Evolutionary conservation across 352 stramenopile genomes (phyloP).

Genomic region (Globisporangium spinosum): DNA sequence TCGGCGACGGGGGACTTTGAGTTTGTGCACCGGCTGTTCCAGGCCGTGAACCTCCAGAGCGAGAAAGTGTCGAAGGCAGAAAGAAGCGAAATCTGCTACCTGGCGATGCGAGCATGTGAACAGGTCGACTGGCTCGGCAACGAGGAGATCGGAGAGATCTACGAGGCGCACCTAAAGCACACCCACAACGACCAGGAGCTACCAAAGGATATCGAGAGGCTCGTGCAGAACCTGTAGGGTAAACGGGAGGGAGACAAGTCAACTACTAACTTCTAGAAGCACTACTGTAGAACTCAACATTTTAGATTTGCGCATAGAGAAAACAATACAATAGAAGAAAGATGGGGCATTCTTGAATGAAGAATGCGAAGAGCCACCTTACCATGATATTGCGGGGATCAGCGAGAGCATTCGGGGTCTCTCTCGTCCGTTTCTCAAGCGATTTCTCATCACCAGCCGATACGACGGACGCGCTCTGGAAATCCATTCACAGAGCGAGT

Average conservation of each 20-base stretch:
- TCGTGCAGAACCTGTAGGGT: background rate
- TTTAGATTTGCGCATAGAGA: background rate
- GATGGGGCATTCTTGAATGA: background rate
- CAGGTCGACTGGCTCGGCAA: constrained; percentile 13
- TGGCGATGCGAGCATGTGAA: constrained; percentile 8
- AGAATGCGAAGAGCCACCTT: background rate
- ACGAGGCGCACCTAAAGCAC: background rate
- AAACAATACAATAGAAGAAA: background rate
- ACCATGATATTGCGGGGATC: background rate
- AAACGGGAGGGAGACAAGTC: background rate
- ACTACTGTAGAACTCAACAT: background rate
- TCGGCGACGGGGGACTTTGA: constrained; percentile 3
- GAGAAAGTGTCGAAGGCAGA: background rate
- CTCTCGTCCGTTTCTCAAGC: too few relatives aligned
- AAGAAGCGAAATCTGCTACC: background rate
- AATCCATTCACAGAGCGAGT: too few relatives aligned
- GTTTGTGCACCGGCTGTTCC: constrained; percentile 7
- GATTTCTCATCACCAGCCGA: too few relatives aligned
- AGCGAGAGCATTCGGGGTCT: too few relatives aligned
- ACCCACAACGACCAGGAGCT: background rate
- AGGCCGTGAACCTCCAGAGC: background rate
- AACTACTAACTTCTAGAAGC: too few relatives aligned
- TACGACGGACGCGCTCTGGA: too few relatives aligned
- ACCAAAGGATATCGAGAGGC: constrained; percentile 3
- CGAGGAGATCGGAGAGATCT: constrained; percentile 6